Conservation (phyloP, 192 early-diverging fungal species). For the Obelidium mucronatum region DNA sequence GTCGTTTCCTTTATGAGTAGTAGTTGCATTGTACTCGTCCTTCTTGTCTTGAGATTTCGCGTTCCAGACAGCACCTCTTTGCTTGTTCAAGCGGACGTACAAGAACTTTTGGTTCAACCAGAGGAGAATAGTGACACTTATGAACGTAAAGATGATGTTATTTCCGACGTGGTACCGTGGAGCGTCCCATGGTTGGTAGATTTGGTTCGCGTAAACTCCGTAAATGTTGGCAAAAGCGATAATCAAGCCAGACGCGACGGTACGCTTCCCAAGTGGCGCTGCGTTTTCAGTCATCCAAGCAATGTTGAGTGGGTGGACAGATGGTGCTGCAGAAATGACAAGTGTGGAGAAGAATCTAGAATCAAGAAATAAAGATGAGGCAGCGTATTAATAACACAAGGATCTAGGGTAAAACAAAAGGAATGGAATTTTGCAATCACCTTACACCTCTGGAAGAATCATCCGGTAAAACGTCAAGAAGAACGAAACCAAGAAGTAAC, state of each 20-base stretch:
- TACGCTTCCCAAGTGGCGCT: conserved; percentile 40
- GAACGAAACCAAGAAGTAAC: conserved; percentile 36
- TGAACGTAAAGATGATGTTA: conserved; percentile 53
- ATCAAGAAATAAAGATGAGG: no score
- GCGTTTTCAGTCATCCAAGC: conserved; percentile 39
- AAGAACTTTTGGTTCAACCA: conserved; percentile 57
- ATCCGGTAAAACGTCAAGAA: conserved; percentile 27
- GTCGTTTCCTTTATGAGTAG: conserved; percentile 57
- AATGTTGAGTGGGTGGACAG: conserved; percentile 37
- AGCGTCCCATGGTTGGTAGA: conserved; percentile 48
- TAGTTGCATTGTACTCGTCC: conserved; percentile 58
- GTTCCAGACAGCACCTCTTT: conserved; percentile 55
- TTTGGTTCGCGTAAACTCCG: no score
- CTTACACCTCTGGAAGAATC: not conserved
- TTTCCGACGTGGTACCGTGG: conserved; percentile 60
- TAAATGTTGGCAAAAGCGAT: conserved; percentile 42
- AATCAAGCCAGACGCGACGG: conserved; percentile 33
- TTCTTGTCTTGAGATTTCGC: conserved; percentile 55
- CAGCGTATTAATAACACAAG: not conserved
- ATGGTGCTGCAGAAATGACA: conserved; percentile 11
- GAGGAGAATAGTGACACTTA: conserved; percentile 39
- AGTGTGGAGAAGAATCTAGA: conserved; percentile 6
- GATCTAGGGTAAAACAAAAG: not conserved
- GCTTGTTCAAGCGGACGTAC: no score
- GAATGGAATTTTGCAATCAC: no score